phyloP scores from a whole-genome alignment of 768 basidiomycete species.

The Leucogyrophana mollusca region DNA sequence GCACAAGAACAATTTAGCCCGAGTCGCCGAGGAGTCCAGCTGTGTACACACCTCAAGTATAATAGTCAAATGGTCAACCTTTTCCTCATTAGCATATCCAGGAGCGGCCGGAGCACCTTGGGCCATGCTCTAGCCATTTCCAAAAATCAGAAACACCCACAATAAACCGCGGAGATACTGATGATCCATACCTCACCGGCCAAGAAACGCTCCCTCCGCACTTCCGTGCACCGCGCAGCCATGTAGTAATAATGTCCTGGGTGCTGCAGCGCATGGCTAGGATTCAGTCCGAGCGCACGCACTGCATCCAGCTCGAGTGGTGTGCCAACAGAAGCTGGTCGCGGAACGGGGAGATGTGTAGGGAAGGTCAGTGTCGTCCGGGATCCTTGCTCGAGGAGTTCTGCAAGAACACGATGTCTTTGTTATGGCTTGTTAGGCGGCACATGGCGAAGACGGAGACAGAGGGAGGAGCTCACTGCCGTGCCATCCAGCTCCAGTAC shows the following conservation, averaged over 20 bases:
- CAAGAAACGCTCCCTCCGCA: constrained; percentile 67
- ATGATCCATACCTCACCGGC: constrained; percentile 46
- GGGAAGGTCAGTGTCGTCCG: constrained; percentile 64
- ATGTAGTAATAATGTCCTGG: constrained; percentile 87
- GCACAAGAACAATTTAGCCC: constrained; percentile 5
- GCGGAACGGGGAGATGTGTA: constrained; percentile 44
- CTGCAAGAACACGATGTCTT: constrained; percentile 88
- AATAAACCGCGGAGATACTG: background rate
- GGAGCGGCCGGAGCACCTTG: constrained; percentile 48
- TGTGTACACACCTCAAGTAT: constrained; percentile 70
- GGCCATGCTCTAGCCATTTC: constrained; percentile 16
- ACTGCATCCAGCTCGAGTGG: constrained; percentile 55
- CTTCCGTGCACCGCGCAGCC: constrained; percentile 83
- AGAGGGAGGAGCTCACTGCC: constrained; percentile 61
- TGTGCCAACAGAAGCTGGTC: constrained; percentile 23
- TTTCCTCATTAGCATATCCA: constrained; percentile 86
- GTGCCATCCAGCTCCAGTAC: constrained; percentile 95
- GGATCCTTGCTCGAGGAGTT: constrained; percentile 83
- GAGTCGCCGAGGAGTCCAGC: background rate
- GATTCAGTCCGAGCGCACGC: constrained; percentile 70
- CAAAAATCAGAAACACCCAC: too few relatives aligned
- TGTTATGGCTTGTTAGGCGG: background rate
- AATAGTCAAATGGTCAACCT: constrained; percentile 82
- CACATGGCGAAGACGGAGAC: background rate
- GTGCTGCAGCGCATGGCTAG: constrained; percentile 81